Percentiles rank a stretch among this genome's conserved stretches.
Conservation (phyloP, 768 basidiomycete species). For the Lactarius vividus region DNA sequence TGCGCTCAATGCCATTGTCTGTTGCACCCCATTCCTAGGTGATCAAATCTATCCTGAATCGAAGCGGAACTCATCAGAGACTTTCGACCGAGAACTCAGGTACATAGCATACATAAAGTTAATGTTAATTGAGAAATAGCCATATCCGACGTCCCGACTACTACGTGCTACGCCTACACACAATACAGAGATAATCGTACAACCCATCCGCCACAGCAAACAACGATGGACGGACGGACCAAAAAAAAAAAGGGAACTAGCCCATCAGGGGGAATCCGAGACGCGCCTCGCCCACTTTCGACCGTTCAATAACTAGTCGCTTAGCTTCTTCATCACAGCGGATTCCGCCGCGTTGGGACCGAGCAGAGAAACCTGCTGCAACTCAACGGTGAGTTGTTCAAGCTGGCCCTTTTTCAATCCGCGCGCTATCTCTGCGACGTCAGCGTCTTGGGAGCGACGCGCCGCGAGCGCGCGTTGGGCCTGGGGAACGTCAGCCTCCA, state of each 20-base stretch:
- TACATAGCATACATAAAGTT: background rate
- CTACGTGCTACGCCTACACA: background rate
- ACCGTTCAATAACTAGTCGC: background rate
- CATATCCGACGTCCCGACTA: background rate
- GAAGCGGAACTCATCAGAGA: background rate
- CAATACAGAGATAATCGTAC: background rate
- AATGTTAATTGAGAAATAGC: background rate
- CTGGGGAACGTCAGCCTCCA: conserved; percentile 3
- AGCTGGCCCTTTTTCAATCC: conserved; percentile 43
- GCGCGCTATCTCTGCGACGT: conserved; percentile 36
- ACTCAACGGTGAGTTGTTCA: conserved; percentile 39
- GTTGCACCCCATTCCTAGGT: background rate
- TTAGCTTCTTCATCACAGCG: conserved; percentile 8
- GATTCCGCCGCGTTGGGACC: conserved; percentile 8
- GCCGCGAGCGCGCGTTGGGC: conserved; percentile 27
- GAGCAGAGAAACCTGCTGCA: conserved; percentile 10
- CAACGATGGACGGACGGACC: background rate
- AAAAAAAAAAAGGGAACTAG: background rate
- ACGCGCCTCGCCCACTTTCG: background rate
- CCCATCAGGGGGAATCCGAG: background rate
- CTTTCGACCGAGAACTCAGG: background rate
- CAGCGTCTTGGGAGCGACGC: conserved; percentile 35
- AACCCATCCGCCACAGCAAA: background rate
- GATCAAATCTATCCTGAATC: background rate
- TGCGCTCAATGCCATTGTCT: background rate